phyloP scores from a whole-genome alignment of 768 basidiomycete genomes.

The Peribolospora kevripleyi region DNA sequence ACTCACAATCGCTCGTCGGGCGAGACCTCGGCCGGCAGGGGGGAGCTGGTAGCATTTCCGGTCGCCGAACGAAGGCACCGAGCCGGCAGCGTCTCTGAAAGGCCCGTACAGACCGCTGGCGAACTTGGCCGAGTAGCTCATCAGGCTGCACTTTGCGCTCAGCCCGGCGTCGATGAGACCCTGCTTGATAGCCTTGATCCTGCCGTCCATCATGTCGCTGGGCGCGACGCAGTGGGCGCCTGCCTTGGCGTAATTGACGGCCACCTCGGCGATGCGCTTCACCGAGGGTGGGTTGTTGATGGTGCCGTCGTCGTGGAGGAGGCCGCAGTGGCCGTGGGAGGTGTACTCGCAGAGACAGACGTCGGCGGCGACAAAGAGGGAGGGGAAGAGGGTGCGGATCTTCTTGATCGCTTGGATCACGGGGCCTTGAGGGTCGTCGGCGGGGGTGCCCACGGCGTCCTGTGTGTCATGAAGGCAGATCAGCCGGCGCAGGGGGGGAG shows the following conservation, averaged over 20 bases:
- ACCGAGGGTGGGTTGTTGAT: constrained; percentile 59
- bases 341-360: constrained; percentile 99
- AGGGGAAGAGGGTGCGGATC: constrained; percentile 51
- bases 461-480: constrained; percentile 17
- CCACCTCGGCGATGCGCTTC: constrained; percentile 71
- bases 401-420: constrained; percentile 78
- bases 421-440: constrained; percentile 70
- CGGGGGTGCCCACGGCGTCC: constrained; percentile 63
- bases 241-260: constrained; percentile 69
- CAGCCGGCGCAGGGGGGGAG: neutral
- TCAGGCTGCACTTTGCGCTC: constrained; percentile 71
- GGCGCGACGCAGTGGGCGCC: constrained; percentile 98
- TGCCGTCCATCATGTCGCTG: constrained; percentile 99
- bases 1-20: constrained; percentile 72
- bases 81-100: constrained; percentile 97
- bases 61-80: constrained; percentile 79
- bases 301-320: constrained; percentile 45
- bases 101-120: constrained; percentile 87
- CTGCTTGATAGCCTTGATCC: constrained; percentile 69
- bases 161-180: constrained; percentile 56
- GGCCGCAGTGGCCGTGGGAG: constrained; percentile 78
- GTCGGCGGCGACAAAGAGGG: constrained; percentile 71
- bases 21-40: constrained; percentile 62
- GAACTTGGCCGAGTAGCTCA: constrained; percentile 96
- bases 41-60: constrained; percentile 97